phyloP scores from a whole-genome alignment of 768 basidiomycete genomes.

The Tricholoma bakamatsutake region DNA sequence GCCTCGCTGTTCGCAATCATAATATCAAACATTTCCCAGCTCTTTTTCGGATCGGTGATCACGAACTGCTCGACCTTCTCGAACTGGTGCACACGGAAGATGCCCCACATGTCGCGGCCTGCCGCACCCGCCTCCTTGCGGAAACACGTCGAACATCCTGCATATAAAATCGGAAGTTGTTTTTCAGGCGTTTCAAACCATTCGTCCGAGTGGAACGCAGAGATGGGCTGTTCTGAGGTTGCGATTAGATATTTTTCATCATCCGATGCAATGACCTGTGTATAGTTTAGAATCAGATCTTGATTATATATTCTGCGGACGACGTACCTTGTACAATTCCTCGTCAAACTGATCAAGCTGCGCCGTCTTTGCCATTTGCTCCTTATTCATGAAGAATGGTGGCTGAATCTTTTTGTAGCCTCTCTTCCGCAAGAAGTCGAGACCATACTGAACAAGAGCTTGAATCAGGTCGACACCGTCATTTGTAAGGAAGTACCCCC shows the following conservation, averaged over 20 bases:
- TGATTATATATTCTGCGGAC: not conserved
- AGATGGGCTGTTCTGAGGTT: constrained; percentile 98
- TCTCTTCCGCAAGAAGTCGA: constrained; percentile 81
- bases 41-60: constrained; percentile 90
- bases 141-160: constrained; percentile 94
- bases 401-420: constrained; percentile 94
- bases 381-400: constrained; percentile 98
- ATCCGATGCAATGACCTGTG: constrained; percentile 76
- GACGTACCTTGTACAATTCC: constrained; percentile 85
- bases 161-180: constrained; percentile 89
- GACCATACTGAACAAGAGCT: constrained; percentile 89
- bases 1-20: constrained; percentile 90
- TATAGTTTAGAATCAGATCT: not conserved
- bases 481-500: constrained; percentile 93
- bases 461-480: constrained; percentile 98
- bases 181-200: constrained; percentile 94
- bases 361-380: constrained; percentile 95
- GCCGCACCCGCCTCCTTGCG: constrained; percentile 98
- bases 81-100: constrained; percentile 99
- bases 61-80: constrained; percentile 99
- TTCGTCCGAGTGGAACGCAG: constrained; percentile 91
- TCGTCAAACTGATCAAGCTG: constrained; percentile 99
- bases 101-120: constrained; percentile 98
- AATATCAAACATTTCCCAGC: constrained; percentile 88
- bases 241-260: constrained; percentile 99